These are phyloP conservation scores for Brettanomyces naardenensis DNA, from an alignment of 805 yeast genomes.

Conservation along the genomic window DNA sequence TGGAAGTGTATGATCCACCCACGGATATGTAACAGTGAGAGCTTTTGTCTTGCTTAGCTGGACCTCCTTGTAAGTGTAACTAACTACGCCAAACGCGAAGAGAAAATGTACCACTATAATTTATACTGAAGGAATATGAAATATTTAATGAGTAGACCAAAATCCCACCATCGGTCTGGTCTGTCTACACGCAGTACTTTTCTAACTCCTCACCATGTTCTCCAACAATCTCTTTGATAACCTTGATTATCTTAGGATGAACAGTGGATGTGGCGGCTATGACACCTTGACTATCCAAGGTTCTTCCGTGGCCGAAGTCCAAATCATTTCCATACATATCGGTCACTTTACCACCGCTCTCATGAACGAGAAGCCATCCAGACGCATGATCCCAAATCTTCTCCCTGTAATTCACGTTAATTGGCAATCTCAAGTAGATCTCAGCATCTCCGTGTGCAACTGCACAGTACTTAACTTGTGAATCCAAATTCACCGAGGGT, in stretches of 20 bases:
- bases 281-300: constrained; percentile 81
- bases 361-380: constrained; percentile 78
- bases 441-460: constrained; percentile 90
- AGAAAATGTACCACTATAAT: neutral
- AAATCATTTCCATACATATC: constrained; percentile 71
- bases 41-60: too few relatives aligned
- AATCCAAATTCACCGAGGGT: constrained; percentile 70
- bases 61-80: too few relatives aligned
- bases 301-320: constrained; percentile 82
- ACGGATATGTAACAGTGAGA: too few relatives aligned
- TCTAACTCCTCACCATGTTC: constrained; percentile 26
- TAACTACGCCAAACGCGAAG: neutral
- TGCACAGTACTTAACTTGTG: constrained; percentile 94
- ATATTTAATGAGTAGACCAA: too few relatives aligned
- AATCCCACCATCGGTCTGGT: too few relatives aligned
- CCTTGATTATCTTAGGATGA: constrained; percentile 41
- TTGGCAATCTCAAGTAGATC: constrained; percentile 82
- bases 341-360: constrained; percentile 87
- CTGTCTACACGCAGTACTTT: constrained; percentile 13
- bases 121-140: too few relatives aligned
- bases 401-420: constrained; percentile 67
- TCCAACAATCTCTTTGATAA: constrained; percentile 33
- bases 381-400: constrained; percentile 99
- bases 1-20: too few relatives aligned
- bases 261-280: constrained; percentile 62